Conservation (phyloP, 1,284 basidiomycete genomes). For the Boletus nobilissimus region DNA sequence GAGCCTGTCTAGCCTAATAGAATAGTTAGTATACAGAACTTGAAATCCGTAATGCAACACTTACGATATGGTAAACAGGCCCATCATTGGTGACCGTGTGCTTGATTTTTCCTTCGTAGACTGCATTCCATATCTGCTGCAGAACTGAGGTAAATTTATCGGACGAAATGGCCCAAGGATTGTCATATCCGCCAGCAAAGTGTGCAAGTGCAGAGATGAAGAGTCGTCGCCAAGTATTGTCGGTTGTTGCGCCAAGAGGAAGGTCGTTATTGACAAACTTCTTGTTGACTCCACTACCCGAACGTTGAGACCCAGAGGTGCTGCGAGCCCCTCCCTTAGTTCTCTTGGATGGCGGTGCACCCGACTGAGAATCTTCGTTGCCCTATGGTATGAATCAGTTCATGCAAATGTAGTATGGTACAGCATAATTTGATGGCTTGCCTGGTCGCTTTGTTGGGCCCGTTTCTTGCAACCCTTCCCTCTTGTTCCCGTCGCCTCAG, state of each 20-base stretch:
- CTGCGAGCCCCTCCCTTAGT: no score
- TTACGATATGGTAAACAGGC: slow-evolving; percentile 12
- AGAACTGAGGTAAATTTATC: slow-evolving; percentile 1
- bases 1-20: not conserved
- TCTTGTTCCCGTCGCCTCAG: no score
- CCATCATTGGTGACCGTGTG: not conserved
- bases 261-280: slow-evolving; percentile 23
- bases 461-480: no score
- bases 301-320: not conserved
- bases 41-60: no score
- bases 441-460: no score
- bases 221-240: slow-evolving; percentile 4
- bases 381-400: not conserved
- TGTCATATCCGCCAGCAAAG: not conserved
- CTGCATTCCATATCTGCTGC: slow-evolving; percentile 20
- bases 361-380: not conserved
- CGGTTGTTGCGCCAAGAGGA: not conserved
- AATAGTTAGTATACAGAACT: not conserved
- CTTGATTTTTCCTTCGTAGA: slow-evolving; percentile 16
- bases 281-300: slow-evolving; percentile 15
- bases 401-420: no score
- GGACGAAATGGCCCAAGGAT: not conserved
- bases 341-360: not conserved
- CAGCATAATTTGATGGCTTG: no score
- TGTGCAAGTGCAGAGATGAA: slow-evolving; percentile 16